Base-by-base conservation (phyloP, 2,329 filamentous ascomycete species). In the Mycosphaerella sp. region DNA sequence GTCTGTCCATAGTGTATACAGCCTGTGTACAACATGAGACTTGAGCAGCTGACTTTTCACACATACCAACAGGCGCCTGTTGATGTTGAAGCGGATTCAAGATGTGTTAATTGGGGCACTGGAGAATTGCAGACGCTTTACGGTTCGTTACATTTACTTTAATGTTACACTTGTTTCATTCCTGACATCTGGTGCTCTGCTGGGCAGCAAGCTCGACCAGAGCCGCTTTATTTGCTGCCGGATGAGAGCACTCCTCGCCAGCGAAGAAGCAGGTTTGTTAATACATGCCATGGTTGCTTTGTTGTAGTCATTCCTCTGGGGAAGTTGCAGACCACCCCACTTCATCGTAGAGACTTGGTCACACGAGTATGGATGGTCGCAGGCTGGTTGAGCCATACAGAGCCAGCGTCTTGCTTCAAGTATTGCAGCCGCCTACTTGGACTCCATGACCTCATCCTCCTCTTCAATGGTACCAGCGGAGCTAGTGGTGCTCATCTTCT, bases 381-480 rank as follows among this genome's bases (percentile, higher is more conserved):
- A 36, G 46, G 51, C 54, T 53, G 50, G 54, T 44, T 56, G 54
- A 53, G 54, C 54, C 32, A 41, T 53, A 56, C 54, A 56, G 54
- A 56, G 51, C 51, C 44, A 53, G 51, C 45, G 4, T 47, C 36
- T 46, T 45, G n/a, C 26, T 9, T 47, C 32, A 38, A 4, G 10
- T 1, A 31, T 32, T 17, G 12, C 11, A 12, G 14, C n/a, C 5
- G 26, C 6, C 26, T 48, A 56, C 44, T 48, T 48, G 31, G 41
- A 40, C 43, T 45, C 48, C 44, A 56, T 75, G 64, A 80, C 79
- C 60, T 81, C 78, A 50, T 80, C 77, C 61, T 80, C 73, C 67
- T 80, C 86, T 65, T 78, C 79, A 62, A 82, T 83, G 59, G 81
- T 82, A 55, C 75, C 72, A 38, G 67, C 68, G 45, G 67, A 68